Percentiles rank a stretch among this genome's conserved stretches.
These are phyloP conservation scores for Xylaria hypoxylon DNA, from an alignment of 2,329 filamentous ascomycete genomes.

Conservation along the genomic window DNA sequence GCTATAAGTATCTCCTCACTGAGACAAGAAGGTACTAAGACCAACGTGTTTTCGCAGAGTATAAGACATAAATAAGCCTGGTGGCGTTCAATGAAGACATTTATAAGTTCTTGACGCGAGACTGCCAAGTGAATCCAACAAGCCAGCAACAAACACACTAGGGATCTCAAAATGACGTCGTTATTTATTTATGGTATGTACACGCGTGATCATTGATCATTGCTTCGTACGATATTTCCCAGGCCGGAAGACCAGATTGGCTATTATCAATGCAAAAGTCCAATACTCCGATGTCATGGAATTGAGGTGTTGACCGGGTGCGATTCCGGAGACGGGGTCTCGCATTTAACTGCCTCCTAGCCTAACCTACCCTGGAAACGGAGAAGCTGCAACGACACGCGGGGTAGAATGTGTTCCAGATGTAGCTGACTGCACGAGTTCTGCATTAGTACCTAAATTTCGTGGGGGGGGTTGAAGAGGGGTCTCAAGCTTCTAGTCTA, in stretches of 20 bases:
- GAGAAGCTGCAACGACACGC: slow-evolving; percentile 23
- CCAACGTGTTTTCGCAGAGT: too few species aligned
- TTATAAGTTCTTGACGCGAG: neutral
- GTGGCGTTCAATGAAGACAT: neutral
- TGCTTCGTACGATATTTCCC: too few species aligned
- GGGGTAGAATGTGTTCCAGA: slow-evolving; percentile 22
- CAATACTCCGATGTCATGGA: too few species aligned
- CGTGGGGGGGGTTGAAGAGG: slow-evolving; percentile 18
- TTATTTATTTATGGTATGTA: too few species aligned
- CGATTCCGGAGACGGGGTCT: neutral
- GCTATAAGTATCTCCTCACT: too few species aligned
- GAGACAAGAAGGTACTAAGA: too few species aligned
- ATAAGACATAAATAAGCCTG: neutral
- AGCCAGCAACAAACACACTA: neutral
- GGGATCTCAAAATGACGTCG: neutral
- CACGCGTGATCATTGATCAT: too few species aligned
- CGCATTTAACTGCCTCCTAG: slow-evolving; percentile 9
- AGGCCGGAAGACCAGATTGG: too few species aligned
- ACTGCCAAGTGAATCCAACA: neutral
- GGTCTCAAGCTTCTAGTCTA: slow-evolving; percentile 13
- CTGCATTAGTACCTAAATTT: slow-evolving; percentile 28
- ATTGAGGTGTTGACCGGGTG: too few species aligned
- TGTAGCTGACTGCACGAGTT: slow-evolving; percentile 3
- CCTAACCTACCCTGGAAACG: slow-evolving; percentile 25
- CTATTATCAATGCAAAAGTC: too few species aligned